phyloP scores from a whole-genome alignment of 2,329 filamentous ascomycete species.

The Phaeophleospora eucalypticola region DNA sequence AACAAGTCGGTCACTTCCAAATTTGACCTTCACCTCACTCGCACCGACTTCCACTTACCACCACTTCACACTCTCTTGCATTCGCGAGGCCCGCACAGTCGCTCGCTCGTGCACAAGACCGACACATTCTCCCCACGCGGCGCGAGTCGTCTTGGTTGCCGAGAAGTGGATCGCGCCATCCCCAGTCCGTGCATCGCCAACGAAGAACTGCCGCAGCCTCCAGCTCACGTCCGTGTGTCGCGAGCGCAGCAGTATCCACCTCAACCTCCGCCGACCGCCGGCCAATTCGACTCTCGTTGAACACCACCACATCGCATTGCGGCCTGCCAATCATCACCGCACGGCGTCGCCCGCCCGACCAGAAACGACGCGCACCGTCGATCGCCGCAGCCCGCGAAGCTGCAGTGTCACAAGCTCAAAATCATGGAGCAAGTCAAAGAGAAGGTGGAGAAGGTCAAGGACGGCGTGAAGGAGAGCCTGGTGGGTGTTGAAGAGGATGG shows the following conservation, averaged over 20 bases:
- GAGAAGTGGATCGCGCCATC: not conserved
- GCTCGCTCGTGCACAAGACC: too few relatives aligned
- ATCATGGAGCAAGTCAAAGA: constrained; percentile 55
- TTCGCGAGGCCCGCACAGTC: too few relatives aligned
- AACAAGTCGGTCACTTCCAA: too few relatives aligned
- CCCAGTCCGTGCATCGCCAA: not conserved
- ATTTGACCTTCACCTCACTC: too few relatives aligned
- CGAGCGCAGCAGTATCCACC: not conserved
- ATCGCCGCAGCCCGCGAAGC: constrained; percentile 12
- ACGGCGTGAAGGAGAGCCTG: constrained; percentile 44
- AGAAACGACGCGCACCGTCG: not conserved
- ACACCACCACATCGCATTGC: not conserved
- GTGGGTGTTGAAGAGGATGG: constrained; percentile 54
- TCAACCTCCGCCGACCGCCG: not conserved
- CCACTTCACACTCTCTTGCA: too few relatives aligned
- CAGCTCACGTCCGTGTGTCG: too few relatives aligned
- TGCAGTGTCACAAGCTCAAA: constrained; percentile 30
- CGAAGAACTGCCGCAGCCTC: not conserved
- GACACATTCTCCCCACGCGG: too few relatives aligned
- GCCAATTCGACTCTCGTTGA: not conserved
- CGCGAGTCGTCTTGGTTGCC: too few relatives aligned
- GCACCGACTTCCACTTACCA: too few relatives aligned
- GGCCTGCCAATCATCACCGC: constrained; percentile 1
- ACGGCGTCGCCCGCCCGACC: not conserved
- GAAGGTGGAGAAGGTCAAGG: constrained; percentile 24